These are phyloP conservation scores for Hypoxylon subgilvum DNA, from an alignment of 495 filamentous ascomycete genomes.

Conservation along the genomic window DNA sequence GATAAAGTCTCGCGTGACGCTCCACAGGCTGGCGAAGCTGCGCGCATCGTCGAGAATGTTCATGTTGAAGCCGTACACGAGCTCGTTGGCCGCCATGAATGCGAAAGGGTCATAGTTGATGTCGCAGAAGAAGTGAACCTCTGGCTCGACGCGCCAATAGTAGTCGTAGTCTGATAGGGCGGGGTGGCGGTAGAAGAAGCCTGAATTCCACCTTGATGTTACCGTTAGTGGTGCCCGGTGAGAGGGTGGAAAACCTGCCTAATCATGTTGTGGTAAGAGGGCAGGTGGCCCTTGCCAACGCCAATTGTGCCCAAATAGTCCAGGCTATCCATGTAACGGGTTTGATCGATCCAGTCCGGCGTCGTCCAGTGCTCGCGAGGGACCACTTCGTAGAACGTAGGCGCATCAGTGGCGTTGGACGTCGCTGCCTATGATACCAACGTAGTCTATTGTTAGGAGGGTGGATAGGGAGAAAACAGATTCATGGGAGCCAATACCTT, in stretches of 20 bases:
- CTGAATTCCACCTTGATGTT: slow-evolving; percentile 77
- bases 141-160: slow-evolving; percentile 78
- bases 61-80: slow-evolving; percentile 71
- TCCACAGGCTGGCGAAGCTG: slow-evolving; percentile 58
- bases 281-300: slow-evolving; percentile 60
- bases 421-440: too few species aligned
- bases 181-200: slow-evolving; percentile 74
- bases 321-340: slow-evolving; percentile 58
- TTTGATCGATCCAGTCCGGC: slow-evolving; percentile 68
- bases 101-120: slow-evolving; percentile 74
- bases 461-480: too few species aligned
- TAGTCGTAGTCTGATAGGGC: slow-evolving; percentile 70
- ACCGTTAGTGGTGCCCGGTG: too few species aligned
- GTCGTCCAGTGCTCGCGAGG: slow-evolving; percentile 74
- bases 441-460: too few species aligned
- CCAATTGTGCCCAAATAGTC: slow-evolving; percentile 60
- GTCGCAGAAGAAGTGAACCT: slow-evolving; percentile 70
- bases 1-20: slow-evolving; percentile 52
- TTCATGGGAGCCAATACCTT: too few species aligned
- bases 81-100: slow-evolving; percentile 74
- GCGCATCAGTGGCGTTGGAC: slow-evolving; percentile 70
- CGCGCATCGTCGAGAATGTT: slow-evolving; percentile 60
- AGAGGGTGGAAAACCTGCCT: too few species aligned
- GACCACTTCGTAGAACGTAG: slow-evolving; percentile 75
- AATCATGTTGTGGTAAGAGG: slow-evolving; percentile 74